These are phyloP conservation scores for Fomes fomentarius DNA, from an alignment of 1,284 basidiomycete genomes.

Conservation along the genomic window DNA sequence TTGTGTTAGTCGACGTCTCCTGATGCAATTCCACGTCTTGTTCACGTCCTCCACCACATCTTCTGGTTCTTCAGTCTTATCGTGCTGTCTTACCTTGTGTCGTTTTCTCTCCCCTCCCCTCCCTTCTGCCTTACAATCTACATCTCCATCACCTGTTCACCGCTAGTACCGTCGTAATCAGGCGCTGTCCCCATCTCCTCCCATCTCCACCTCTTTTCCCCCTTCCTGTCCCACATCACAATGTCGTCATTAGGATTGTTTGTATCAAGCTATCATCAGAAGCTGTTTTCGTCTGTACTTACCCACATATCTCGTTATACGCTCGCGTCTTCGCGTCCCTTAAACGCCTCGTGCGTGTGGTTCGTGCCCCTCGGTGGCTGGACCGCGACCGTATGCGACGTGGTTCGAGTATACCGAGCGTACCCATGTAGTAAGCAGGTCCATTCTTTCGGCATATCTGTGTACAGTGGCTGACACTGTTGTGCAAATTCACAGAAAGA, in stretches of 20 bases:
- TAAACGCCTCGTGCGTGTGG: no score
- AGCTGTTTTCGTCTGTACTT: constrained; percentile 2
- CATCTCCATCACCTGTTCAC: no score
- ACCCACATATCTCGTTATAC: background rate
- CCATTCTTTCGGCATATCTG: no score
- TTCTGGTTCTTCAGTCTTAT: background rate
- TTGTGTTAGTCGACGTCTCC: constrained; percentile 11
- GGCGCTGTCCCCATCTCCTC: background rate
- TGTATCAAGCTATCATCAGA: constrained; percentile 23
- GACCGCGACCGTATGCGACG: no score
- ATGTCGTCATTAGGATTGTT: constrained; percentile 20
- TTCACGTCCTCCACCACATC: constrained; percentile 8
- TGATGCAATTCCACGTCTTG: constrained; percentile 7
- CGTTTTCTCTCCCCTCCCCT: background rate
- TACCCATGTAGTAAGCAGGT: no score
- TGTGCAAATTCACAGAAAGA: no score
- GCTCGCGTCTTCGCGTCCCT: background rate
- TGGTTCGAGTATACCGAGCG: no score
- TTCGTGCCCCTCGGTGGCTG: background rate
- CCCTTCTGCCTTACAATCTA: background rate
- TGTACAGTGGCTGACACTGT: no score
- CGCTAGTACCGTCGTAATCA: background rate
- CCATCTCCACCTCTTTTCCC: no score
- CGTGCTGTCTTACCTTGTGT: background rate
- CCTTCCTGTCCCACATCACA: constrained; percentile 8